phyloP scores from a whole-genome alignment of 257 asterid species.

The Fraxinus cuspidata region DNA sequence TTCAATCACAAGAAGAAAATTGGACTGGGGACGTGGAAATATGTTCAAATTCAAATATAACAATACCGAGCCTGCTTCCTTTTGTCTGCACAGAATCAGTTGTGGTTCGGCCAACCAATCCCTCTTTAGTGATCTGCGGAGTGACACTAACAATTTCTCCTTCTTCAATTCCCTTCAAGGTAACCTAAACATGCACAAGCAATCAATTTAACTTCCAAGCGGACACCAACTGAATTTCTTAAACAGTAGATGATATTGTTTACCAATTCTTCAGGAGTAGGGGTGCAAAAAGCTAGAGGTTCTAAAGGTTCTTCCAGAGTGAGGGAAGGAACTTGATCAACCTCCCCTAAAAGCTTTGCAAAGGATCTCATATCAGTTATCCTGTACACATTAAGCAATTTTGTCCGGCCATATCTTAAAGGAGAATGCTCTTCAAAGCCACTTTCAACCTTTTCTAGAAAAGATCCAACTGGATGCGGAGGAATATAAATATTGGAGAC shows the following conservation, averaged over 20 bases:
- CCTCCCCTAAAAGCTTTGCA: constrained; percentile 48
- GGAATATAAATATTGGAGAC: constrained; percentile 36
- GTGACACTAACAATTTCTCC: constrained; percentile 89
- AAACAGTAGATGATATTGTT: constrained; percentile 5
- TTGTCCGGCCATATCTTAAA: constrained; percentile 60
- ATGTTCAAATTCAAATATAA: background rate
- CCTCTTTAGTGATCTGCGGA: constrained; percentile 75
- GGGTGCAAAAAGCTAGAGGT: constrained; percentile 74
- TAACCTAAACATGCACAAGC: constrained; percentile 44
- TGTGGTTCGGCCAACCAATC: constrained; percentile 55
- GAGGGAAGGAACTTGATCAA: constrained; percentile 63
- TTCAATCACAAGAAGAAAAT: background rate
- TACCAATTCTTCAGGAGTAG: constrained; percentile 82
- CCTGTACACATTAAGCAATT: constrained; percentile 74
- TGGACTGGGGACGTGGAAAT: no score
- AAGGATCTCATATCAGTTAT: constrained; percentile 42
- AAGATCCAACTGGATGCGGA: constrained; percentile 46
- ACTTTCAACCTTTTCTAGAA: constrained; percentile 56
- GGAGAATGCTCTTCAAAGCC: constrained; percentile 40
- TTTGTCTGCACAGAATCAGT: constrained; percentile 64
- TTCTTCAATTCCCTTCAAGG: constrained; percentile 81
- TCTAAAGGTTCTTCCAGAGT: constrained; percentile 70
- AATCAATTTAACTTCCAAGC: constrained; percentile 19
- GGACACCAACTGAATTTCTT: background rate
- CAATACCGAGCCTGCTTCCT: constrained; percentile 60